A percentile compares a stretch with the other conserved stretches of the same genome.
These are phyloP conservation scores for Ophiostoma pallidulum DNA, from an alignment of 2,329 filamentous ascomycete genomes.

Conservation along the genomic window DNA sequence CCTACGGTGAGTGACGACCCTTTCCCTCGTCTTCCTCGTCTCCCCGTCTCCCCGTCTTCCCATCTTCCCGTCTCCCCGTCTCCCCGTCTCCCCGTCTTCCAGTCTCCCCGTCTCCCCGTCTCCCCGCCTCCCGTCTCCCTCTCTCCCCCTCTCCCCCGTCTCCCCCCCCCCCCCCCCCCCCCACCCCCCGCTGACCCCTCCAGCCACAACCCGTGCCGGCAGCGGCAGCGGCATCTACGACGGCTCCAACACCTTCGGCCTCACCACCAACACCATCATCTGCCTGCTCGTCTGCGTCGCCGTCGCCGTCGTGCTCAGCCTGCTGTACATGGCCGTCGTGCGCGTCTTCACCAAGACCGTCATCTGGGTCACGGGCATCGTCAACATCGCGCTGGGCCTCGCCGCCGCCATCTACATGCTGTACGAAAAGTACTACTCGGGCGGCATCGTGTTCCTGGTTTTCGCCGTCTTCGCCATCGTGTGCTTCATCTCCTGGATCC, in stretches of 20 bases:
- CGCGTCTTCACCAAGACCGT: slow-evolving; percentile 78
- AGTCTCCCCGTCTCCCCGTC: no score
- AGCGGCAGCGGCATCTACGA: slow-evolving; percentile 68
- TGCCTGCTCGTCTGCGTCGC: slow-evolving; percentile 72
- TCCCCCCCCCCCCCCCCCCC: no score
- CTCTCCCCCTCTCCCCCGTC: no score
- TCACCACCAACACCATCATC: slow-evolving; percentile 77
- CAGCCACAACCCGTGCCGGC: slow-evolving; percentile 44
- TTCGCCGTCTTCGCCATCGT: slow-evolving; percentile 73
- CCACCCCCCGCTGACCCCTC: no score
- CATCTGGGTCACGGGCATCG: slow-evolving; percentile 84
- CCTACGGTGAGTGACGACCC: slow-evolving; percentile 13
- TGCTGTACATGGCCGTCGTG: slow-evolving; percentile 65
- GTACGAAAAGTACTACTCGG: slow-evolving; percentile 64
- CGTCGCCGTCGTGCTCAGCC: slow-evolving; percentile 66
- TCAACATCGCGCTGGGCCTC: slow-evolving; percentile 78
- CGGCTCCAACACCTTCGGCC: slow-evolving; percentile 51
- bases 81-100: no score
- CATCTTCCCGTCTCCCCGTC: no score
- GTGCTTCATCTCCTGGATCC: slow-evolving; percentile 83
- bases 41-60: background rate
- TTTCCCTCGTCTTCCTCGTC: background rate
- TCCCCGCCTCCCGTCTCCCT: no score
- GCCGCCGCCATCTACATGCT: slow-evolving; percentile 84
- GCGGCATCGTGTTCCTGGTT: slow-evolving; percentile 77